Conservation (phyloP, 2,329 filamentous ascomycete species). For the Apiospora phragmitis region DNA sequence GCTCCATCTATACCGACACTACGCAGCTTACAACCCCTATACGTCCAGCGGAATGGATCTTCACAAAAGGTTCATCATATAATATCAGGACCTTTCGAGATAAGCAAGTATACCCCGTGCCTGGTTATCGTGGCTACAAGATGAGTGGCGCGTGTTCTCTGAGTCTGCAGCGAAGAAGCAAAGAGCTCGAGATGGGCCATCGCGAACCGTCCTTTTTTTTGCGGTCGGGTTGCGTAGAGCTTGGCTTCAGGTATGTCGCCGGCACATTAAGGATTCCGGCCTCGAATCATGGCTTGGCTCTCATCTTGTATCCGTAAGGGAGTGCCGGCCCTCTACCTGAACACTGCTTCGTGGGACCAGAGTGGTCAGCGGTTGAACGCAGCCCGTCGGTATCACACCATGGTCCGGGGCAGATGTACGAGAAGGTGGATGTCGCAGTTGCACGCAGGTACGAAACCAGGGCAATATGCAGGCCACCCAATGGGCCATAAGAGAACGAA, state of each 20-base stretch:
- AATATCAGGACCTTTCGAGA: not conserved
- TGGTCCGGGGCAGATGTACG: not conserved
- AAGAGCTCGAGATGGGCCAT: not conserved
- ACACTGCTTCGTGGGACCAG: not conserved
- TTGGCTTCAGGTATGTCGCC: not conserved
- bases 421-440: not conserved
- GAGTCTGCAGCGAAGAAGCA: constrained; percentile 1
- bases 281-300: not conserved
- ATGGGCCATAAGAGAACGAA: not conserved
- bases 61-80: too few relatives aligned
- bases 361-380: not conserved
- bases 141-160: not conserved
- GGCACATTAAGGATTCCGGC: not conserved
- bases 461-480: not conserved
- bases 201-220: not conserved
- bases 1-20: not conserved
- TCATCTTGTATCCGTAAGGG: not conserved
- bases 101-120: not conserved
- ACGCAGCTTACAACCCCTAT: too few relatives aligned
- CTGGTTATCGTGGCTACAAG: not conserved
- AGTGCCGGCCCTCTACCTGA: not conserved
- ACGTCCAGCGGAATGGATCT: not conserved
- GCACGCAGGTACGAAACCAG: not conserved
- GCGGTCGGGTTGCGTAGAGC: not conserved
- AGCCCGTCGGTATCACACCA: not conserved